These are phyloP conservation scores for Cryptococcus neoformans DNA, from an alignment of 1,284 basidiomycete species.

Conservation along the genomic window DNA sequence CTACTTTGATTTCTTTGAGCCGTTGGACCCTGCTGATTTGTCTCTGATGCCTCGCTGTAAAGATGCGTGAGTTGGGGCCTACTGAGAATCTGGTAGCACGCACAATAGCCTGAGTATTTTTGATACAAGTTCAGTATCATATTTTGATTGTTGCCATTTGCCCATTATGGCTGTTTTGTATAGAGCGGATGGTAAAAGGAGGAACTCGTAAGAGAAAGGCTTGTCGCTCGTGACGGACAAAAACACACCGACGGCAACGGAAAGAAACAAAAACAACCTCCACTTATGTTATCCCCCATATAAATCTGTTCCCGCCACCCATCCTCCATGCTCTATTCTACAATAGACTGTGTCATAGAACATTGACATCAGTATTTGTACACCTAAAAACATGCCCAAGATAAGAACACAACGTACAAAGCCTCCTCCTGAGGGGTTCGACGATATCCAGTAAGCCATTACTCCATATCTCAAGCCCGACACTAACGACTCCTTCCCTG, in stretches of 20 bases:
- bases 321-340: too few relatives aligned
- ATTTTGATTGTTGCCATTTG: slow-evolving; percentile 21
- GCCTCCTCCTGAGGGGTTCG: slow-evolving; percentile 93
- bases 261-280: background rate
- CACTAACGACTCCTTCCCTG: background rate
- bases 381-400: slow-evolving; percentile 70
- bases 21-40: background rate
- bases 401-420: slow-evolving; percentile 93
- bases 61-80: background rate
- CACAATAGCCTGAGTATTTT: slow-evolving; percentile 25
- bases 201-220: background rate
- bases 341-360: too few relatives aligned
- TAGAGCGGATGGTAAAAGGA: background rate
- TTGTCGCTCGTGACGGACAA: background rate
- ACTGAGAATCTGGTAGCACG: slow-evolving; percentile 2
- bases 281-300: too few relatives aligned
- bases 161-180: slow-evolving; percentile 18
- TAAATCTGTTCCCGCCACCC: too few relatives aligned
- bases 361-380: background rate
- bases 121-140: slow-evolving; percentile 16
- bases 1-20: background rate
- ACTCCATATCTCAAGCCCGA: background rate
- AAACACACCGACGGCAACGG: background rate
- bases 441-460: slow-evolving; percentile 73
- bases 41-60: background rate